Evolutionary conservation across 192 early-diverging fungal genomes (phyloP).

Genomic region (Coemansia biformis): DNA sequence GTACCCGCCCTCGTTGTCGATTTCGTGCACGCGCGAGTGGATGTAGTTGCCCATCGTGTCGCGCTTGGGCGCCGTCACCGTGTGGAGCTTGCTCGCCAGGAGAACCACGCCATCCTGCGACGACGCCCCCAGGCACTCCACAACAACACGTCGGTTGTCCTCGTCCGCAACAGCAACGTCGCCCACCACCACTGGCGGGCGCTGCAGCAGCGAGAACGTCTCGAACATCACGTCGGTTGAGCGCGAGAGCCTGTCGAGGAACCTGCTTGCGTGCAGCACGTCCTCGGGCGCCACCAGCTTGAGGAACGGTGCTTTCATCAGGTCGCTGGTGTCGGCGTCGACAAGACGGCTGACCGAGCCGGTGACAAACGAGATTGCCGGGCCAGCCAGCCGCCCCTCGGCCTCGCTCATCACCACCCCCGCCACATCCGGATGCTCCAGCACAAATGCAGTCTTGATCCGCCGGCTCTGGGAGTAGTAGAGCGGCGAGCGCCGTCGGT

Average conservation of each 20-base stretch:
- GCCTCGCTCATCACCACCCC: conserved; percentile 1
- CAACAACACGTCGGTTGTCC: conserved; percentile 23
- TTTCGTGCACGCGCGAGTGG: conserved; percentile 8
- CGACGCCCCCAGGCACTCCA: conserved; percentile 39
- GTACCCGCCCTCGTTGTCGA: conserved; percentile 24
- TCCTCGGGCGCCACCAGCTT: conserved; percentile 43
- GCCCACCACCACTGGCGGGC: conserved; percentile 35
- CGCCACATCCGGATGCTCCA: conserved; percentile 22
- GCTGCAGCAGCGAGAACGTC: conserved; percentile 32
- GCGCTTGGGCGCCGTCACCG: conserved; percentile 16
- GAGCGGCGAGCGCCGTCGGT: conserved; percentile 11
- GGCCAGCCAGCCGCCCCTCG: conserved; percentile 10
- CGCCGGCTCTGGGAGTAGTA: conserved; percentile 18
- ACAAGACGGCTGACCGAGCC: conserved; percentile 26
- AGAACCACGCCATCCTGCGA: conserved; percentile 40
- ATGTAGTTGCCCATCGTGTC: conserved; percentile 23
- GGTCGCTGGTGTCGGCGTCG: conserved; percentile 30
- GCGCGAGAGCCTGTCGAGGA: conserved; percentile 26
- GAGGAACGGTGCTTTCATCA: conserved; percentile 27
- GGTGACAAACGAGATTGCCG: conserved; percentile 32
- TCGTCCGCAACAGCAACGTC: conserved; percentile 24
- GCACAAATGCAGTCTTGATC: conserved; percentile 31
- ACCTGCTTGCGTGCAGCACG: conserved; percentile 17
- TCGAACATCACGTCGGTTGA: conserved; percentile 33
- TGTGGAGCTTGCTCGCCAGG: conserved; percentile 19